Percentiles rank a stretch among this genome's conserved stretches.
phyloP scores from a whole-genome alignment of 768 basidiomycete genomes.

The Lentinula sp. region DNA sequence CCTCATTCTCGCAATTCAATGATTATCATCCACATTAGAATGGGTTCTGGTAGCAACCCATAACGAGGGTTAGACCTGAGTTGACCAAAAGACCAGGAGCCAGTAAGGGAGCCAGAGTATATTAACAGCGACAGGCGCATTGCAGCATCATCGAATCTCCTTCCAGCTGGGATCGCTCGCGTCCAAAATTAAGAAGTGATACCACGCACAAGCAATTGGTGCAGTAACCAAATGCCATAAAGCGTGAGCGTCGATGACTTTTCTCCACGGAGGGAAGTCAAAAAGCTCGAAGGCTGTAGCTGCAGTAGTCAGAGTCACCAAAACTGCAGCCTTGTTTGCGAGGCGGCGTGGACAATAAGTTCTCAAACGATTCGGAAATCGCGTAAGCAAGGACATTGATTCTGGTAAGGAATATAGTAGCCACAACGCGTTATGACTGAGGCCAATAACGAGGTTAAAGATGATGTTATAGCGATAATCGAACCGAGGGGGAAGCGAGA shows the following conservation, averaged over 20 bases:
- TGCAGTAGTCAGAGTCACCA: slow-evolving; percentile 65
- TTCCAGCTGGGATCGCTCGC: slow-evolving; percentile 69
- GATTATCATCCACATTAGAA: neutral
- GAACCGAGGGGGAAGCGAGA: slow-evolving; percentile 71
- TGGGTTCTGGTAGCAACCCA: neutral
- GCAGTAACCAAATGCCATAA: slow-evolving; percentile 90
- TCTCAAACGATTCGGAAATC: slow-evolving; percentile 52
- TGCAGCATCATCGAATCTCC: slow-evolving; percentile 17
- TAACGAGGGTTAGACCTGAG: neutral
- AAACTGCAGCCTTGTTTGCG: slow-evolving; percentile 45
- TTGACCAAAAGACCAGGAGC: neutral
- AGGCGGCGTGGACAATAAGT: slow-evolving; percentile 53
- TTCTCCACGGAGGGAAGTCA: slow-evolving; percentile 77
- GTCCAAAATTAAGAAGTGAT: slow-evolving; percentile 75
- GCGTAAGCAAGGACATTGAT: slow-evolving; percentile 37
- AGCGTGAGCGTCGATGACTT: slow-evolving; percentile 84
- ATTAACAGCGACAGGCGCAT: neutral
- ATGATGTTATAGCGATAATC: slow-evolving; percentile 92
- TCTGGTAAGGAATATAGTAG: slow-evolving; percentile 58
- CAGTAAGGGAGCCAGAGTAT: neutral
- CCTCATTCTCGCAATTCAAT: neutral
- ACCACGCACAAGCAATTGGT: slow-evolving; percentile 77
- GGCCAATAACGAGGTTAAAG: slow-evolving; percentile 73
- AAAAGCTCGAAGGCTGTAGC: slow-evolving; percentile 84
- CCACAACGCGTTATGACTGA: slow-evolving; percentile 82